Percentiles rank a stretch among this genome's conserved stretches.
Conservation (phyloP, 2,329 filamentous ascomycete species). For the Madurella fahalii region DNA sequence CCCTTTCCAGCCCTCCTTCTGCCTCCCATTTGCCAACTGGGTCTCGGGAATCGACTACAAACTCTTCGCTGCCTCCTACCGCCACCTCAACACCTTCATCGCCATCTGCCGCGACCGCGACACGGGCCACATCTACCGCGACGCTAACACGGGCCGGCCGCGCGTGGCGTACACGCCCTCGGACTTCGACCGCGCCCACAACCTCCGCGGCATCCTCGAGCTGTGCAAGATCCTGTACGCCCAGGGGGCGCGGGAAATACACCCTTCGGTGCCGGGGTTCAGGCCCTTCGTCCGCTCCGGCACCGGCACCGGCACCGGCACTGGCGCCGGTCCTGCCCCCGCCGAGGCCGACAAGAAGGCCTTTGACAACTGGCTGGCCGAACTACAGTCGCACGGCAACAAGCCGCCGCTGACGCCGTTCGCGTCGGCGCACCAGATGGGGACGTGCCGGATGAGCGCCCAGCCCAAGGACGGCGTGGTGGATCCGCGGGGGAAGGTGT, state of each 20-base stretch:
- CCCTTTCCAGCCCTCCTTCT: constrained; percentile 53
- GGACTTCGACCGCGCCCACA: constrained; percentile 66
- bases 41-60: constrained; percentile 67
- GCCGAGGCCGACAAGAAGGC: constrained; percentile 19
- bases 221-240: constrained; percentile 74
- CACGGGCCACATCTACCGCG: constrained; percentile 67
- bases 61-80: constrained; percentile 62
- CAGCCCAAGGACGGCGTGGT: constrained; percentile 52
- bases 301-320: constrained; percentile 14
- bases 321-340: no score
- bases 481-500: constrained; percentile 56
- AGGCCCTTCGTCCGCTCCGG: constrained; percentile 52
- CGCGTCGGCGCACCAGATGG: constrained; percentile 77
- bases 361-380: constrained; percentile 59
- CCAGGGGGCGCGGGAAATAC: constrained; percentile 76
- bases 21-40: constrained; percentile 64
- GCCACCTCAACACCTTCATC: constrained; percentile 69
- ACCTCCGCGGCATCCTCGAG: constrained; percentile 67
- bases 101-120: constrained; percentile 72
- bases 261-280: constrained; percentile 58
- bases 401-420: constrained; percentile 51
- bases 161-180: constrained; percentile 68
- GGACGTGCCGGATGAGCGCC: constrained; percentile 67
- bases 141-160: constrained; percentile 61
- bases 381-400: constrained; percentile 46